Evolutionary conservation across 768 basidiomycete genomes (phyloP), one percentile per base, ranked within the genome.

Genomic region (Calocybe indica): DNA sequence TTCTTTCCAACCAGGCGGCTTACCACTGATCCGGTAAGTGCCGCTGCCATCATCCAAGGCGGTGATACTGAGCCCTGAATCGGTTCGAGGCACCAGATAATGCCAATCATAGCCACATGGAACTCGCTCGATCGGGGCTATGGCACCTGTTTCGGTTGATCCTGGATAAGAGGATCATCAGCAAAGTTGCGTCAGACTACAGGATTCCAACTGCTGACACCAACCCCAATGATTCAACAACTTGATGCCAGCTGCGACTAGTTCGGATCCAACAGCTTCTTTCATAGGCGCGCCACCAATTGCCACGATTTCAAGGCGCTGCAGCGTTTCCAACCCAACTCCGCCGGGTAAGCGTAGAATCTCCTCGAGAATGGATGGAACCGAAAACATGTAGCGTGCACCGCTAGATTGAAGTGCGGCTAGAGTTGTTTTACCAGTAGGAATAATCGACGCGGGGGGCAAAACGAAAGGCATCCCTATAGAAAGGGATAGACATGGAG

Each of bases 281-380:
- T 70, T 71, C 62, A 72, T 66, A 1, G 68, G 65, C 2, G 70
- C 70, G 10, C 70, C 69, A 6, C 70, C 70, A 11, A 65, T 58
- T 1, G 62, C 68, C 8, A 72, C 58, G 29, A 69, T 62, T 29
- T 64, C 65, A 10, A 71, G 57, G 6, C 46, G 50, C 46, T 52
- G 58, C 28, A 71, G 51, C 1, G 60, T 62, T 7, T 61, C 55
- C n/a, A 68, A 43, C n/a, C 64, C 66, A 5, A 49, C 47, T 2
- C 47, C 53, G 7, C 52, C 57, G 6, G 58, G 55, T 11, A 66
- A 49, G 1, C 53, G 47, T 30, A 61, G 38, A 7, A 71, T 61
- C 31, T 71, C 69, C 46, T 72, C 69, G 28, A 72, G 49, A 43
- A 71, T 67, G 4, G 69, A 72, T 0, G 70, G 70, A 1, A 72